Evolutionary conservation across 2,329 filamentous ascomycete species (phyloP).

Genomic region (Phialophora tarda): DNA sequence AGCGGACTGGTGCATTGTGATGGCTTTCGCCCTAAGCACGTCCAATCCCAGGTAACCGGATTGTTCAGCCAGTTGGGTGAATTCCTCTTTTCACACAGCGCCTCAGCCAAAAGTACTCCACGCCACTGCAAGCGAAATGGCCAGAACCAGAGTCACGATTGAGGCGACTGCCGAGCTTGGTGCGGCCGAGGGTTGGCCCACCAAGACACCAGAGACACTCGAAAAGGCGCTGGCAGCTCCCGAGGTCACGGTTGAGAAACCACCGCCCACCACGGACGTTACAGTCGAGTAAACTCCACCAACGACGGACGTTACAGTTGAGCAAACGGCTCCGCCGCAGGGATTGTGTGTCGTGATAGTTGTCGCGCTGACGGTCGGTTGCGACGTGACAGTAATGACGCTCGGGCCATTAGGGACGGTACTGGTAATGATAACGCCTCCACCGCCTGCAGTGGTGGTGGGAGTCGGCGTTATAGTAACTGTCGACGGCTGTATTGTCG

Average conservation of each 20-base stretch:
- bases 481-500: slow-evolving; percentile 16
- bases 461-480: slow-evolving; percentile 12
- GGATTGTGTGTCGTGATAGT: not conserved
- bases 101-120: slow-evolving; percentile 18
- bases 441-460: slow-evolving; percentile 18
- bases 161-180: slow-evolving; percentile 8
- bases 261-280: slow-evolving; percentile 24
- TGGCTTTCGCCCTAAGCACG: not conserved
- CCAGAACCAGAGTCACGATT: slow-evolving; percentile 6
- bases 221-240: slow-evolving; percentile 26
- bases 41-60: not conserved
- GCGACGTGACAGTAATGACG: slow-evolving; percentile 10
- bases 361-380: not conserved
- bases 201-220: slow-evolving; percentile 29
- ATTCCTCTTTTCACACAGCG: not conserved
- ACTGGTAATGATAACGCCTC: slow-evolving; percentile 28
- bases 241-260: slow-evolving; percentile 26
- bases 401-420: slow-evolving; percentile 16
- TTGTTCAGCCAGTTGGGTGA: not conserved
- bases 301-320: slow-evolving; percentile 23
- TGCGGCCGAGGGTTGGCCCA: slow-evolving; percentile 13
- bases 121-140: slow-evolving; percentile 3
- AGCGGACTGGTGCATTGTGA: not conserved
- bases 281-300: slow-evolving; percentile 30
- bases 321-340: slow-evolving; percentile 4